Evolutionary conservation across 345 rosid species (phyloP).

Genomic region (Eutrema heterophyllum): DNA sequence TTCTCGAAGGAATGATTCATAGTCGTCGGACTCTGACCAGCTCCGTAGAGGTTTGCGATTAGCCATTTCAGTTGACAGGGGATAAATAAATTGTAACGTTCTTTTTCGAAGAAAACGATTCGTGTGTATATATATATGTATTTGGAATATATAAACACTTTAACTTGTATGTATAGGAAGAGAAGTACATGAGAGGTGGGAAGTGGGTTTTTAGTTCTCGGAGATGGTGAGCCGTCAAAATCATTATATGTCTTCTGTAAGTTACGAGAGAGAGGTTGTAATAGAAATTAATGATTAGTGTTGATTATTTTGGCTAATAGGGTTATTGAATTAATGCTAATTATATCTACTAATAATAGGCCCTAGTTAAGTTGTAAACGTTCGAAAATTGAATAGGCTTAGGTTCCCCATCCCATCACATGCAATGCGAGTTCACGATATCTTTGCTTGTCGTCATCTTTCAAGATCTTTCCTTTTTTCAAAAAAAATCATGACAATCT

Average conservation of each 20-base stretch:
- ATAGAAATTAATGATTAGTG: constrained; percentile 23
- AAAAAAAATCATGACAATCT: constrained; percentile 1
- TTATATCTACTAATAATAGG: constrained; percentile 21
- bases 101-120: neutral
- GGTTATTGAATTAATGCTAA: neutral
- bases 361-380: constrained; percentile 9
- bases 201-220: constrained; percentile 22
- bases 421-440: constrained; percentile 8
- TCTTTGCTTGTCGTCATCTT: constrained; percentile 8
- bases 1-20: constrained; percentile 16
- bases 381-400: constrained; percentile 11
- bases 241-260: constrained; percentile 19
- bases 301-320: constrained; percentile 10
- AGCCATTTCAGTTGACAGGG: constrained; percentile 9
- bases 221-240: constrained; percentile 30
- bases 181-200: constrained; percentile 1
- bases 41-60: neutral
- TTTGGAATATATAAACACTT: constrained; percentile 2
- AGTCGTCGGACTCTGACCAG: constrained; percentile 17
- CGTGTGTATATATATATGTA: neutral
- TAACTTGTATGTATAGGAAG: neutral
- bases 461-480: neutral
- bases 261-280: constrained; percentile 18
- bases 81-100: neutral
- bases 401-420: constrained; percentile 20